Evolutionary conservation across 2,329 filamentous ascomycete genomes (phyloP).

Genomic region (Curvularia verruculosa): DNA sequence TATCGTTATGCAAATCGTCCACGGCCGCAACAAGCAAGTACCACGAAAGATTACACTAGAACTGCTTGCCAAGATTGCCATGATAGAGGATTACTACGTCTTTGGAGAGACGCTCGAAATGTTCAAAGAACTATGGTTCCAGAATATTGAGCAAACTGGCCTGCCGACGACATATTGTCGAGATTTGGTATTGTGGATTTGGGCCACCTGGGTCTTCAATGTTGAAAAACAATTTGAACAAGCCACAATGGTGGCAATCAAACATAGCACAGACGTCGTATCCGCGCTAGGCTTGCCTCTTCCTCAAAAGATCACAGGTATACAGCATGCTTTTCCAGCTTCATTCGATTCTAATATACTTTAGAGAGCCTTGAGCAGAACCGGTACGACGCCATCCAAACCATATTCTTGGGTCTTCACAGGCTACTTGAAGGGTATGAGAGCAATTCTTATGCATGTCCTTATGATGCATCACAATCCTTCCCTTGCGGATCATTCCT

Average conservation of each 20-base stretch:
- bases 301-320: neutral
- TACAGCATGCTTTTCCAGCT: neutral
- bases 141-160: neutral
- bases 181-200: constrained; percentile 3
- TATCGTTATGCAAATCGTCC: neutral
- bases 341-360: neutral
- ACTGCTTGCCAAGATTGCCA: constrained; percentile 4
- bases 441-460: neutral
- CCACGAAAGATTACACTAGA: neutral
- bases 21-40: constrained; percentile 3
- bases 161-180: neutral
- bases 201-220: constrained; percentile 2
- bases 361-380: neutral
- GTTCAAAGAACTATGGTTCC: neutral
- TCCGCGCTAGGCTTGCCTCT: neutral
- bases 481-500: neutral
- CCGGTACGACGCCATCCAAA: neutral
- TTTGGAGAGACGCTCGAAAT: neutral
- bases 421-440: neutral
- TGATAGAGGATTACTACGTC: constrained; percentile 2
- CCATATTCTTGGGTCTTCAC: neutral
- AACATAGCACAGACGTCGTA: neutral
- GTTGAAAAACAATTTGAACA: neutral
- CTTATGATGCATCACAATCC: neutral
- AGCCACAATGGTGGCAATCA: neutral